These are phyloP conservation scores for Vigna nakashimae DNA, from an alignment of 306 rosid species.

Conservation along the genomic window DNA sequence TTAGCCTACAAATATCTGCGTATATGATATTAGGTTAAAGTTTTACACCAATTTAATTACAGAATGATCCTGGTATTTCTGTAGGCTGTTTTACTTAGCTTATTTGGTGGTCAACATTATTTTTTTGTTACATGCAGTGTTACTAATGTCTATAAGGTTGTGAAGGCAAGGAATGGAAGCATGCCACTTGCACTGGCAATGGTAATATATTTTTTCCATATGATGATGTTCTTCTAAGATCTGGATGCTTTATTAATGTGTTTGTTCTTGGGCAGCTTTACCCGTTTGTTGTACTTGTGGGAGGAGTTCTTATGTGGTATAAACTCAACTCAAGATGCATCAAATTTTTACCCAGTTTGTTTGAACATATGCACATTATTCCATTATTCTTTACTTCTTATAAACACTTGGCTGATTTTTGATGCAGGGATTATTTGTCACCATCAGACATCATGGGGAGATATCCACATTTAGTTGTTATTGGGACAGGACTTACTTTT, in stretches of 20 bases:
- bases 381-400: conserved; percentile 28
- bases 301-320: conserved; percentile 86
- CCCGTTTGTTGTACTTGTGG: conserved; percentile 78
- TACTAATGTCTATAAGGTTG: conserved; percentile 77
- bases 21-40: conserved; percentile 9
- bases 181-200: conserved; percentile 85
- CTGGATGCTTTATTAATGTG: conserved; percentile 35
- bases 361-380: conserved; percentile 29
- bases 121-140: conserved; percentile 64
- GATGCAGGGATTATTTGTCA: conserved; percentile 84
- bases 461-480: conserved; percentile 80
- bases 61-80: conserved; percentile 5
- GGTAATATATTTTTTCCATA: conserved; percentile 55
- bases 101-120: conserved; percentile 33
- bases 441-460: conserved; percentile 72
- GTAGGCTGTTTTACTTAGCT: conserved; percentile 24
- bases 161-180: conserved; percentile 79
- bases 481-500: conserved; percentile 92
- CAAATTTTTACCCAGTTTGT: conserved; percentile 8
- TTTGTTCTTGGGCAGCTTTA: conserved; percentile 70
- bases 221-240: conserved; percentile 26
- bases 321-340: conserved; percentile 44
- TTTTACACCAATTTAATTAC: neutral
- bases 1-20: neutral
- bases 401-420: conserved; percentile 21